phyloP scores from a whole-genome alignment of 148 eudicot genomes.

The Cornus florida region DNA sequence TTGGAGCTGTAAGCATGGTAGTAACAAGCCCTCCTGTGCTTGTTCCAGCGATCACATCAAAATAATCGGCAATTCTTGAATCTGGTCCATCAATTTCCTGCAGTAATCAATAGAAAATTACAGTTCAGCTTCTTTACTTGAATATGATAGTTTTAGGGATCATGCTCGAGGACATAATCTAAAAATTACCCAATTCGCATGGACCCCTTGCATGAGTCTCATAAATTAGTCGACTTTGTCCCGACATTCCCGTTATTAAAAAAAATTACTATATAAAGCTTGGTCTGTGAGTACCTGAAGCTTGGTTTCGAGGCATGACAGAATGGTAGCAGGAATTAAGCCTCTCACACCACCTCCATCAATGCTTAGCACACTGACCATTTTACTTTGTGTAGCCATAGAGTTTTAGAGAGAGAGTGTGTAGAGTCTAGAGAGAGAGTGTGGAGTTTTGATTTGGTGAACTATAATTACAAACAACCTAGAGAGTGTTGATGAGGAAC shows the following conservation, averaged over 20 bases:
- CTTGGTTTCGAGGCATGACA: neutral
- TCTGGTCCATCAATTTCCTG: neutral
- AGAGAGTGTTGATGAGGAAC: neutral
- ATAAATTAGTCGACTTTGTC: too few species aligned
- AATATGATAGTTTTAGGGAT: too few species aligned
- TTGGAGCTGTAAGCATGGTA: slow-evolving; percentile 13
- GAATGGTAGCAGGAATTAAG: neutral
- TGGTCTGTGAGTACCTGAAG: neutral
- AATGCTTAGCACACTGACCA: neutral
- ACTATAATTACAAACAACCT: neutral
- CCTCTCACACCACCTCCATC: neutral
- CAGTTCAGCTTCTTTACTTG: too few species aligned
- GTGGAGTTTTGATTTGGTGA: neutral
- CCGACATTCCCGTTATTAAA: too few species aligned
- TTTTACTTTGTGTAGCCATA: neutral
- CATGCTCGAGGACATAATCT: too few species aligned
- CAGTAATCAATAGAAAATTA: too few species aligned
- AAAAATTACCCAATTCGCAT: too few species aligned
- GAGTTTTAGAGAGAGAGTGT: neutral
- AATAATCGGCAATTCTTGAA: neutral
- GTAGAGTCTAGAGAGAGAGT: too few species aligned
- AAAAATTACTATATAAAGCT: too few species aligned
- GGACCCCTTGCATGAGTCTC: too few species aligned
- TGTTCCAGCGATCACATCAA: too few species aligned
- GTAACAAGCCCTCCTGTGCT: neutral